A percentile compares a stretch with the other conserved stretches of the same genome.
These are phyloP conservation scores for Oxyria digyna DNA, from an alignment of 148 eudicot species.

Conservation along the genomic window DNA sequence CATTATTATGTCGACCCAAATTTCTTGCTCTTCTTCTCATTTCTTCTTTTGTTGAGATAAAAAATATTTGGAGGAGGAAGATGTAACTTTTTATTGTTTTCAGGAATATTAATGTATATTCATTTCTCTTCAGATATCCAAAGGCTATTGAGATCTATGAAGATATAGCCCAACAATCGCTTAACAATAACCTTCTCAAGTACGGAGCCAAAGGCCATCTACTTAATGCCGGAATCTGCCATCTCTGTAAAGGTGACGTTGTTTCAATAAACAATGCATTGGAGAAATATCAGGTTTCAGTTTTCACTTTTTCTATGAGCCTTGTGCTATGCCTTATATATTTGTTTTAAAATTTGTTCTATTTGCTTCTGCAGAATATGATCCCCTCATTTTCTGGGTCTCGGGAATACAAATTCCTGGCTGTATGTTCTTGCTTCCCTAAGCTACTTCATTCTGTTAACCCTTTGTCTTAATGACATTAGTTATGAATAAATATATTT, in stretches of 20 bases:
- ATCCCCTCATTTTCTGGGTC: constrained; percentile 65
- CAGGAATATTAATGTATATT: neutral
- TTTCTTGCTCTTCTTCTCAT: neutral
- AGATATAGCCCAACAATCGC: constrained; percentile 36
- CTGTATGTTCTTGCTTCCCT: constrained; percentile 25
- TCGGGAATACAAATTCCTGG: constrained; percentile 45
- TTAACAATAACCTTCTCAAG: constrained; percentile 32
- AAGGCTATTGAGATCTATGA: constrained; percentile 40
- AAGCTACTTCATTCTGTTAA: neutral
- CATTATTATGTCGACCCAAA: neutral
- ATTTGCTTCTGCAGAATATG: constrained; percentile 32
- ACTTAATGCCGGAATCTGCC: constrained; percentile 50
- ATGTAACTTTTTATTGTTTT: neutral
- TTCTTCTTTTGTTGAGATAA: neutral
- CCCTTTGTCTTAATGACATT: neutral
- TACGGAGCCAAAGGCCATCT: constrained; percentile 49
- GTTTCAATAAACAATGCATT: constrained; percentile 42
- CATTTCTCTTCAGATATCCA: constrained; percentile 22
- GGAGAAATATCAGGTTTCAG: constrained; percentile 31
- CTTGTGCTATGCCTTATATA: neutral
- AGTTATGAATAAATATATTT: neutral
- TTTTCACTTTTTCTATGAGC: neutral
- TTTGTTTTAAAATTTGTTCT: neutral
- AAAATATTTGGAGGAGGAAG: neutral
- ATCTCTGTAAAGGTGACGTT: constrained; percentile 41